Evolutionary conservation across 768 basidiomycete genomes (phyloP), one percentile per base, ranked within the genome.

Genomic region (Suillus subalutaceus): DNA sequence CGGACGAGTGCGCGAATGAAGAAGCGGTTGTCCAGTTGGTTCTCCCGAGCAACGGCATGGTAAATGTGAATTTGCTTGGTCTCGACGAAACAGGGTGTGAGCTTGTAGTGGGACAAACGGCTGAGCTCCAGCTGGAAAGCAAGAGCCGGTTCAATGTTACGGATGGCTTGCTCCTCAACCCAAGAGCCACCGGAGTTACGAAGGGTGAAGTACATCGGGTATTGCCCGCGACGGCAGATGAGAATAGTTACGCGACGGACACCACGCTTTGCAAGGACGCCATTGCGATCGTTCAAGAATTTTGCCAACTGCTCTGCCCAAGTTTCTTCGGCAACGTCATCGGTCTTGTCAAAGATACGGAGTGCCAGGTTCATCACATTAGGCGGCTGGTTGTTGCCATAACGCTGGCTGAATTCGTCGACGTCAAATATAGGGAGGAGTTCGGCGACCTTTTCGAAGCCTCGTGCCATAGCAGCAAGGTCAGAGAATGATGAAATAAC

Each of bases 11-110:
- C 97, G 66, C 97, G 96, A 63, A 99, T 88, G 80, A 99, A 99
- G 90, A 99, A 99, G 63, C 97, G 89, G 70, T 88, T 94, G 78
- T 99, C 97, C n/a, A 97, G 87, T 70, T 97, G 92, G 80, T 99
- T 99, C 82, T 98, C 97, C 66, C 89, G 87, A 40, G 96, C 96
- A 62, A 97, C 87, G 55, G 92, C 96, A 72, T 97, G 95, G 80
- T 99, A 99, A 73, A 99, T 93, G 80, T 99, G 97, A 59, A 99
- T 93, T 79, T 99, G 97, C 76, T 97, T 92, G 80, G 94, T 92
- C 80, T 99, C 96, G 57, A 95, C 94, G 75, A 96, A 96, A 81
- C 90, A 90, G n/a, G 97, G 97, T 48, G 88, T 92, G 75, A 99
- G 86, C 77, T 96, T 95, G 83, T 98, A 99, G 83, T 96, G 93